A percentile compares a stretch with the other conserved stretches of the same genome.
These are phyloP conservation scores for Niebla homalea DNA, from an alignment of 495 filamentous ascomycete genomes.

Conservation along the genomic window DNA sequence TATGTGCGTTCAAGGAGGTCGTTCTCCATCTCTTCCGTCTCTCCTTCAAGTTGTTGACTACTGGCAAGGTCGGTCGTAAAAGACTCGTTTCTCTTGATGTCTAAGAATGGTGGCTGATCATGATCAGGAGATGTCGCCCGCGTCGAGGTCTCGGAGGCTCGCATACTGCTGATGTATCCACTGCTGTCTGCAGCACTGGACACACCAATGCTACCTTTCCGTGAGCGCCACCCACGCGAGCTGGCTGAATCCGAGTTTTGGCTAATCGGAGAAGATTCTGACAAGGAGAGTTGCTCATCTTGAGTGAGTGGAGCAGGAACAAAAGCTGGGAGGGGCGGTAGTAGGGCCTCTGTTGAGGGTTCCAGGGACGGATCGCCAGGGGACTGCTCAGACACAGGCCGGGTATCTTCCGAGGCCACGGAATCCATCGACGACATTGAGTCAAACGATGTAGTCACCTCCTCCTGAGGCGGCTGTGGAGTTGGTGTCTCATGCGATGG, in stretches of 20 bases:
- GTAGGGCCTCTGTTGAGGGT: slow-evolving; percentile 15
- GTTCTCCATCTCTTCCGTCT: slow-evolving; percentile 57
- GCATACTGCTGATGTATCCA: slow-evolving; percentile 59
- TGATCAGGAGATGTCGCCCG: slow-evolving; percentile 77
- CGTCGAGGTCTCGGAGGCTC: slow-evolving; percentile 79
- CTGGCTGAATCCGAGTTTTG: background rate
- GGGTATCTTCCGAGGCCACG: background rate
- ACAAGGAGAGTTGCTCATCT: slow-evolving; percentile 7
- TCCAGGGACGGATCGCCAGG: background rate
- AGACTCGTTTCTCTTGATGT: slow-evolving; percentile 17
- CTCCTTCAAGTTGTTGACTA: slow-evolving; percentile 52
- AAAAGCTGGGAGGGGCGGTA: slow-evolving; percentile 22
- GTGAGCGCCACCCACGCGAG: background rate
- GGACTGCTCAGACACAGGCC: background rate
- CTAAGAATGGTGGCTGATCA: slow-evolving; percentile 2
- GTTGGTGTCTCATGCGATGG: no score
- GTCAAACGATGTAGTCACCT: no score
- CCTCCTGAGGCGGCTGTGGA: no score
- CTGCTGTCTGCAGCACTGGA: slow-evolving; percentile 52
- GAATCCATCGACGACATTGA: no score
- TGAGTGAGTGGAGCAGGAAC: slow-evolving; percentile 15
- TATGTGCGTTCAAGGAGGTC: slow-evolving; percentile 72
- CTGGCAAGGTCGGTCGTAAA: slow-evolving; percentile 39
- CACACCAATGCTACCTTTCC: slow-evolving; percentile 32
- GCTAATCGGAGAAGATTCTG: slow-evolving; percentile 1